Conservation (phyloP, 1,284 basidiomycete species). For the Coniophora puteana region DNA sequence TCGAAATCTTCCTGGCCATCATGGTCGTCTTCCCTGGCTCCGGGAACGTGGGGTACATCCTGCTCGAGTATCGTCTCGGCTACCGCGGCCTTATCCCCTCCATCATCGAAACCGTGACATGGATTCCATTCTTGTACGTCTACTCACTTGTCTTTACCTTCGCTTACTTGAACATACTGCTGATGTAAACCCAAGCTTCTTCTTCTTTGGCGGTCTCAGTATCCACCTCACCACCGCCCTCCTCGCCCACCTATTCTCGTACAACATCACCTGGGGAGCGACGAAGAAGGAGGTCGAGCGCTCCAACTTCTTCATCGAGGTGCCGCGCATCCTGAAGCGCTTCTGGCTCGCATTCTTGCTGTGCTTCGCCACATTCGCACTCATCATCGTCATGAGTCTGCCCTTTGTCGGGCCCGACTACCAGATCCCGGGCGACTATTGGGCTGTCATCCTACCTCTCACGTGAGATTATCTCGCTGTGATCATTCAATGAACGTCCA, state of each 20-base stretch:
- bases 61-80: conserved; percentile 75
- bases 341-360: conserved; percentile 66
- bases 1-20: conserved; percentile 68
- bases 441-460: conserved; percentile 64
- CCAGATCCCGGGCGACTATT: conserved; percentile 52
- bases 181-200: conserved; percentile 49
- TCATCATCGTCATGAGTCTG: conserved; percentile 54
- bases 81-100: conserved; percentile 48
- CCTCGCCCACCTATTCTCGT: conserved; percentile 72
- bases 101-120: conserved; percentile 61
- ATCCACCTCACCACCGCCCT: conserved; percentile 68
- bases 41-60: conserved; percentile 64
- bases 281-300: conserved; percentile 74
- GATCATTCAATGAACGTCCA: neutral
- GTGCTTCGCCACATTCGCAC: conserved; percentile 41
- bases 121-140: conserved; percentile 72
- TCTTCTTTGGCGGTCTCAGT: conserved; percentile 77
- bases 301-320: conserved; percentile 82
- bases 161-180: conserved; percentile 11
- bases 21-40: conserved; percentile 69
- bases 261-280: conserved; percentile 80
- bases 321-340: conserved; percentile 71
- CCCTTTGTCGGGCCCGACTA: conserved; percentile 54
- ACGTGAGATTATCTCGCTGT: conserved; percentile 37
- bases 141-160: neutral